Conservation (phyloP, 176 grass and related monocot genomes). For the Triticum monococcum region DNA sequence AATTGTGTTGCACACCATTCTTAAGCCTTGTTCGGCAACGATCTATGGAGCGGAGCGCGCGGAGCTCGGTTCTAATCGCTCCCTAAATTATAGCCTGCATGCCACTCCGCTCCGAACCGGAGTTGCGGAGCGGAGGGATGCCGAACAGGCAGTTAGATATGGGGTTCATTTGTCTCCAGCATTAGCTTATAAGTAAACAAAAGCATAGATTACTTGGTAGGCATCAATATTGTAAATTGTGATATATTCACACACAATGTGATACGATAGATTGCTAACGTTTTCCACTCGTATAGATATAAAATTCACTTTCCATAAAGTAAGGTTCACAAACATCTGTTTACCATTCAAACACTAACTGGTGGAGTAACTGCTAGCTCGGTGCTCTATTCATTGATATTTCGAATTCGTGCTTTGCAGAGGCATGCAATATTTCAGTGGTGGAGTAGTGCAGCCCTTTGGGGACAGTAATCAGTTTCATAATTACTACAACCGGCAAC, state of each 20-base stretch:
- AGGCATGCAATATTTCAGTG: slow-evolving; percentile 12
- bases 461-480: background rate
- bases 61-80: no score
- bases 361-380: background rate
- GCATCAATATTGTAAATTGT: background rate
- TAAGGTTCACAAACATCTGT: background rate
- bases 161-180: background rate
- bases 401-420: background rate
- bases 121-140: no score
- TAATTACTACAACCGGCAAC: slow-evolving; percentile 24
- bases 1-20: background rate
- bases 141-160: background rate
- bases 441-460: background rate
- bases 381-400: slow-evolving; percentile 4
- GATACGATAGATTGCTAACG: background rate
- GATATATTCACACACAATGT: background rate
- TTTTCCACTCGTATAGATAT: slow-evolving; percentile 4
- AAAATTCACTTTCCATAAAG: background rate
- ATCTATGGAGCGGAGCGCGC: no score
- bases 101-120: no score
- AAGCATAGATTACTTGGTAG: background rate
- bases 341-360: slow-evolving; percentile 17
- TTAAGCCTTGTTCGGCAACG: background rate
- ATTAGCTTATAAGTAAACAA: slow-evolving; percentile 21
- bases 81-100: no score